These are phyloP conservation scores for Chaetomium fimeti DNA, from an alignment of 495 filamentous ascomycete species.

Conservation along the genomic window DNA sequence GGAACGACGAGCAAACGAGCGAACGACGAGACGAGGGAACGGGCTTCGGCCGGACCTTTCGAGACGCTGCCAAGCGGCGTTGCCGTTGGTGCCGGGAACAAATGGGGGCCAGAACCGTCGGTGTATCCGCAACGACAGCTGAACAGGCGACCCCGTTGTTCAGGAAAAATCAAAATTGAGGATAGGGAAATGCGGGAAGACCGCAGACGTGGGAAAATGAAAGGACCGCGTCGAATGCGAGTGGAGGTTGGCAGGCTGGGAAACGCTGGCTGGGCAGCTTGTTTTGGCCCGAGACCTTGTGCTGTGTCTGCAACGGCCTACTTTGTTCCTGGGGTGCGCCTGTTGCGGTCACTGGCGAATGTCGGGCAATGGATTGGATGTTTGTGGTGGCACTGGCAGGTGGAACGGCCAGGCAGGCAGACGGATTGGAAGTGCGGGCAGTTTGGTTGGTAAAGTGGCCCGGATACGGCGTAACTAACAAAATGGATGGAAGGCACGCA, in stretches of 20 bases:
- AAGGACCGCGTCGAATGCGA: constrained; percentile 16
- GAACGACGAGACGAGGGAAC: constrained; percentile 18
- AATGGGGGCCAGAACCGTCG: constrained; percentile 12
- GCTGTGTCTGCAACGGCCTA: constrained; percentile 2
- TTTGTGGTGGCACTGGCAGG: constrained; percentile 17
- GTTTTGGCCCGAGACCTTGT: neutral
- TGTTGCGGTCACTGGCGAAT: constrained; percentile 26
- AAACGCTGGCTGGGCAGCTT: constrained; percentile 15
- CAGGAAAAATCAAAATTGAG: constrained; percentile 10
- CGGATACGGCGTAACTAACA: constrained; percentile 26
- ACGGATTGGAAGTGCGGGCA: constrained; percentile 3
- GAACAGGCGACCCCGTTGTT: constrained; percentile 11
- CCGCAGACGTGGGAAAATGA: constrained; percentile 17
- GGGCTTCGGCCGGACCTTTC: constrained; percentile 12
- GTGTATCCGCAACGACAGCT: constrained; percentile 10
- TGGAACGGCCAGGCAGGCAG: constrained; percentile 21
- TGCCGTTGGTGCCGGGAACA: constrained; percentile 19
- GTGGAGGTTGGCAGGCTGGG: constrained; percentile 15
- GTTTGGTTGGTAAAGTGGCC: constrained; percentile 20
- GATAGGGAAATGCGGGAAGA: constrained; percentile 8
- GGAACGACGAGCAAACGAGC: constrained; percentile 8
- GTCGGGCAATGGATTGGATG: too few species aligned
- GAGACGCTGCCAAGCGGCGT: constrained; percentile 21
- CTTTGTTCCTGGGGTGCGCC: constrained; percentile 7
- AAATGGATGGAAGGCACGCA: constrained; percentile 19